Conservation (phyloP, 768 basidiomycete genomes). For the Termitomyces titanicus region DNA sequence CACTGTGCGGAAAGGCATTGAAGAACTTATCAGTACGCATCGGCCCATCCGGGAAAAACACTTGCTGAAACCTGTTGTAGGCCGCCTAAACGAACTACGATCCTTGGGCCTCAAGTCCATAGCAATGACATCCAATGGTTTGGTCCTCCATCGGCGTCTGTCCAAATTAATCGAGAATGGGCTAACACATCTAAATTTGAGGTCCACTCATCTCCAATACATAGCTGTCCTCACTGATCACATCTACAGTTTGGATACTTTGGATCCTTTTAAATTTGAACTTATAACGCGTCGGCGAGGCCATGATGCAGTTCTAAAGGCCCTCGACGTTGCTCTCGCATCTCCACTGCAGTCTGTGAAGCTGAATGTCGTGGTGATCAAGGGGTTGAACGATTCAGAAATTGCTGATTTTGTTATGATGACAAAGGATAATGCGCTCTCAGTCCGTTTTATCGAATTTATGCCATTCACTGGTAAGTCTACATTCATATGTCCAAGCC, state of each 20-base stretch:
- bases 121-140: slow-evolving; percentile 84
- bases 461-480: slow-evolving; percentile 88
- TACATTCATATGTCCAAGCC: background rate
- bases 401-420: slow-evolving; percentile 75
- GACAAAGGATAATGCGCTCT: slow-evolving; percentile 59
- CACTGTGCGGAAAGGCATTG: slow-evolving; percentile 72
- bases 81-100: slow-evolving; percentile 58
- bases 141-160: slow-evolving; percentile 72
- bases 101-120: slow-evolving; percentile 64
- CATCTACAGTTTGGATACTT: slow-evolving; percentile 67
- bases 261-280: slow-evolving; percentile 86
- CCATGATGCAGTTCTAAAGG: slow-evolving; percentile 68
- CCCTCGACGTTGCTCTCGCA: slow-evolving; percentile 60
- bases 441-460: slow-evolving; percentile 87
- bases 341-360: slow-evolving; percentile 61
- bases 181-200: slow-evolving; percentile 72
- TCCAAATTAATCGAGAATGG: slow-evolving; percentile 65
- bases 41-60: background rate
- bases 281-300: slow-evolving; percentile 79
- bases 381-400: slow-evolving; percentile 80
- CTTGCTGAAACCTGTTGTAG: slow-evolving; percentile 30
- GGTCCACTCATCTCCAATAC: slow-evolving; percentile 29
- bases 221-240: background rate
- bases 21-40: slow-evolving; percentile 60
- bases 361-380: slow-evolving; percentile 81